phyloP scores from a whole-genome alignment of 2,329 filamentous ascomycete species.

The Cadophora sp. region DNA sequence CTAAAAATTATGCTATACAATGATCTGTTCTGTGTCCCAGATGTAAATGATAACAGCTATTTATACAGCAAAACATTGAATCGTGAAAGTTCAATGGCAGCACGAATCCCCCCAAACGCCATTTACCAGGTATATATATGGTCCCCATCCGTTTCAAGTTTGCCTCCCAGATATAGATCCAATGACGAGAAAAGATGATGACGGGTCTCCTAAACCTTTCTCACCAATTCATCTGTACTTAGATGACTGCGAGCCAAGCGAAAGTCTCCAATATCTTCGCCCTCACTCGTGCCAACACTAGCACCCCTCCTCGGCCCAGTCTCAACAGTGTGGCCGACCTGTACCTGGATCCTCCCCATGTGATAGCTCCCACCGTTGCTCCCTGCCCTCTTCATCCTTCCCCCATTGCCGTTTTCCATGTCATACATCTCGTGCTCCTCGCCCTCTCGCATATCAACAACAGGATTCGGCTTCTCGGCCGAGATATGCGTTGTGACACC shows the following conservation, averaged over 20 bases:
- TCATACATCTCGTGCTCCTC: background rate
- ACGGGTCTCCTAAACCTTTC: background rate
- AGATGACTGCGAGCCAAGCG: background rate
- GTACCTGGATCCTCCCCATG: background rate
- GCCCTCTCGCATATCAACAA: background rate
- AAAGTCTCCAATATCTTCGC: background rate
- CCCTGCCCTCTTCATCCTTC: background rate
- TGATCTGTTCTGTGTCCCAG: background rate
- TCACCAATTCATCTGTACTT: background rate
- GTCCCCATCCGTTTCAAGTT: background rate
- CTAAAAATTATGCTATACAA: background rate
- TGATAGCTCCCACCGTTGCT: background rate
- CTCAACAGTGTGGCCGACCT: conserved; percentile 6
- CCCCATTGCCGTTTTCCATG: background rate
- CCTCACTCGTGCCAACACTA: background rate
- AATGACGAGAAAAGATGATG: background rate
- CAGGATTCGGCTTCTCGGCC: background rate
- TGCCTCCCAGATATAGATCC: background rate
- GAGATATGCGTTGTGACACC: conserved; percentile 7
- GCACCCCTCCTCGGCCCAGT: background rate
- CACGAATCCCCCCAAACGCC: background rate
- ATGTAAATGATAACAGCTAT: background rate
- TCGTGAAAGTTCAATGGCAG: background rate
- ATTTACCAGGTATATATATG: conserved; percentile 8
- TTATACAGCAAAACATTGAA: background rate